These are phyloP conservation scores for Exophiala sp. DNA, from an alignment of 2,329 filamentous ascomycete genomes.

Conservation along the genomic window DNA sequence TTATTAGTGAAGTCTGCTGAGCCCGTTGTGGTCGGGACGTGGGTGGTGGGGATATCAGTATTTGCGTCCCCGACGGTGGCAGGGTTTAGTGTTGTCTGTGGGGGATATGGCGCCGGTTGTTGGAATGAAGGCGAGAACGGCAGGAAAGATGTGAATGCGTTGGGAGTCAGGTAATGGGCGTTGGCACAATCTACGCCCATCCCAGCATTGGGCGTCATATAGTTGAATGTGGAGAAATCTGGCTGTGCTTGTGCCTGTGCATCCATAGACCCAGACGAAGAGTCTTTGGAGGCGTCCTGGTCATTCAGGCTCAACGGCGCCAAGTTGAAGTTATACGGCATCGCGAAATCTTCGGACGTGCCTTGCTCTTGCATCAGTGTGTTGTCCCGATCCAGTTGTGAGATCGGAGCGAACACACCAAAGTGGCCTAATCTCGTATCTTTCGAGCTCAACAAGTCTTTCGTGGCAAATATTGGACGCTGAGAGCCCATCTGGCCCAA, in stretches of 20 bases:
- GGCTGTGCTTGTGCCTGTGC: no score
- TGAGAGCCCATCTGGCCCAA: constrained; percentile 2
- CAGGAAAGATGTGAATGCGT: constrained; percentile 7
- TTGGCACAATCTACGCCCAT: neutral
- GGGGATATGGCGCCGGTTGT: neutral
- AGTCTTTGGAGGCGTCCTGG: neutral
- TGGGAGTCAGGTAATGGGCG: neutral
- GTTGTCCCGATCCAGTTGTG: neutral
- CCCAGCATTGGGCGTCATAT: no score
- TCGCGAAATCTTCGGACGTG: constrained; percentile 7
- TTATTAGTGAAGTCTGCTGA: neutral
- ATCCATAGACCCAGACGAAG: neutral
- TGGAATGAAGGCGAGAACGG: constrained; percentile 6
- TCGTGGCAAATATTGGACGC: neutral
- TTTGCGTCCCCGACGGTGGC: neutral
- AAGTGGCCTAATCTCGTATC: no score
- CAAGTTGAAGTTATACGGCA: constrained; percentile 11
- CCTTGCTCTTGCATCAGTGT: neutral
- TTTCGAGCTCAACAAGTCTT: neutral
- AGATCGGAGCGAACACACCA: neutral
- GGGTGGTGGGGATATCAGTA: neutral
- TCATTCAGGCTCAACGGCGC: constrained; percentile 3
- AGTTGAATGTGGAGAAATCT: no score
- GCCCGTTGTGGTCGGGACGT: neutral
- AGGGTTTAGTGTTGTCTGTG: neutral